Evolutionary conservation across 2,329 filamentous ascomycete genomes (phyloP).

Genomic region (Calonectria pseudoreteaudii): DNA sequence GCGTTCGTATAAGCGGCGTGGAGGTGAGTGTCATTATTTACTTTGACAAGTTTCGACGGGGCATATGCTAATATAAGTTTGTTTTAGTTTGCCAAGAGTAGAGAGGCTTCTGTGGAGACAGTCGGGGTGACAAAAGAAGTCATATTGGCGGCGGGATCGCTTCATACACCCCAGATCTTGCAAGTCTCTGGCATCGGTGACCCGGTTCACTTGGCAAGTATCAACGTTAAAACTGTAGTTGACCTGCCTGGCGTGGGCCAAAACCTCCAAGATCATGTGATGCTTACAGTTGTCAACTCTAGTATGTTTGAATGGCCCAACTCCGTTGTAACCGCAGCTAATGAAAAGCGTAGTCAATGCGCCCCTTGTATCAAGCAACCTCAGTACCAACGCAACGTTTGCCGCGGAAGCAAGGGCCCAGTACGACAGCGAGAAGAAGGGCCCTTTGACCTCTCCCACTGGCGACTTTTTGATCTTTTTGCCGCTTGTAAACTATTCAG

Average conservation of each 20-base stretch:
- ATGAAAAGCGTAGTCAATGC: neutral
- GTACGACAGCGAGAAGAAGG: neutral
- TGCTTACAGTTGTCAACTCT: neutral
- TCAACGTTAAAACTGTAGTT: neutral
- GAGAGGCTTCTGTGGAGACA: neutral
- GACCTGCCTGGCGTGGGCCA: neutral
- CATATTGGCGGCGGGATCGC: neutral
- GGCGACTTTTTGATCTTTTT: neutral
- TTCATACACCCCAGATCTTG: neutral
- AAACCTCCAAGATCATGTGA: neutral
- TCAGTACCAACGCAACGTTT: neutral
- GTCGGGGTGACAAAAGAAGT: neutral
- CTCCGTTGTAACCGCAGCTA: no score
- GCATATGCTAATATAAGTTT: neutral
- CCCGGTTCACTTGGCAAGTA: neutral
- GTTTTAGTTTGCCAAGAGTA: neutral
- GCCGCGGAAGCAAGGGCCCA: neutral
- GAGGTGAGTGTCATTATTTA: slow-evolving; percentile 26
- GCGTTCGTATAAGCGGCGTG: slow-evolving; percentile 27
- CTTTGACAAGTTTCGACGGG: neutral
- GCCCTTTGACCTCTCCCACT: neutral
- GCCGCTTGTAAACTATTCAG: neutral
- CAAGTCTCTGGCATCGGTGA: neutral
- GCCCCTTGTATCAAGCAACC: neutral
- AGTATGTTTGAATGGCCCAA: neutral